Conservation (phyloP, 2,329 filamentous ascomycete species). For the Colletotrichum sp. region DNA sequence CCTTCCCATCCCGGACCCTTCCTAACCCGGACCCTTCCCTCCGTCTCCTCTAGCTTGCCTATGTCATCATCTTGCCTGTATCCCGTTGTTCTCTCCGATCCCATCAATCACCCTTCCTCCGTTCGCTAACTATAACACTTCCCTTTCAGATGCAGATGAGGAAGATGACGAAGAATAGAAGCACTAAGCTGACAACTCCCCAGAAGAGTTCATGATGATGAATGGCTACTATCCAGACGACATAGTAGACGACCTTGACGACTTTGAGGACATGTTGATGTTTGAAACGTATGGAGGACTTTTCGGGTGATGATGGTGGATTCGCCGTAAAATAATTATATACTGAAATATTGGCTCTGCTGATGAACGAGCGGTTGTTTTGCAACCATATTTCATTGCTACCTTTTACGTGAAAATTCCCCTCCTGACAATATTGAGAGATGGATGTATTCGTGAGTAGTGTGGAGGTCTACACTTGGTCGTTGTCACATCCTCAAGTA, state of each 20-base stretch:
- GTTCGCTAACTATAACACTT: background rate
- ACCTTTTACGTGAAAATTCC: fast-evolving
- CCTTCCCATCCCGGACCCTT: background rate
- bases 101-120: background rate
- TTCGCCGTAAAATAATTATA: background rate
- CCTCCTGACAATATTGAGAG: background rate
- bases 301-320: background rate
- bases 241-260: background rate
- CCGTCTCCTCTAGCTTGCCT: background rate
- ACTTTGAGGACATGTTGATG: background rate
- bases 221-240: background rate
- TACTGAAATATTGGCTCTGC: background rate
- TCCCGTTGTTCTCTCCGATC: background rate
- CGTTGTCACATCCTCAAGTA: background rate
- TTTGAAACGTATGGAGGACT: background rate
- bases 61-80: background rate
- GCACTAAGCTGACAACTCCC: background rate
- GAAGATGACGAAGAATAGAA: background rate
- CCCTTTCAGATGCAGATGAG: background rate
- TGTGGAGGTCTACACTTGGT: background rate
- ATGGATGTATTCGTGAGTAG: background rate
- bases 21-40: too few relatives aligned
- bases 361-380: background rate
- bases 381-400: background rate
- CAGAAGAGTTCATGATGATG: slow-evolving; percentile 3